A percentile compares a stretch with the other conserved stretches of the same genome.
phyloP scores from a whole-genome alignment of 345 rosid genomes.

The Salix arbutifolia region DNA sequence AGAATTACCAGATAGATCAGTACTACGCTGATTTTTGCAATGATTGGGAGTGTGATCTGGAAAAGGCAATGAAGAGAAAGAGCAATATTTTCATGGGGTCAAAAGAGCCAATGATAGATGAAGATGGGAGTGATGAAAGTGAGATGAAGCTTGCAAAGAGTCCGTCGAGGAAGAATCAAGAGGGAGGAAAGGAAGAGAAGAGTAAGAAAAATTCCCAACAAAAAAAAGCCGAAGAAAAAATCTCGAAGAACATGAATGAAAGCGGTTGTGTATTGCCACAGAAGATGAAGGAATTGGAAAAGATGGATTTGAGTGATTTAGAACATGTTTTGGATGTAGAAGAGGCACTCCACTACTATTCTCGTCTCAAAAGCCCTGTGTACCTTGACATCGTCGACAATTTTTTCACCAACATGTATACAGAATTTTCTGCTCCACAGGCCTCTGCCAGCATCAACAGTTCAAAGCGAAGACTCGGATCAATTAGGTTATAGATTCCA shows the following conservation, averaged over 20 bases:
- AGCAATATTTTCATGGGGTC: background rate
- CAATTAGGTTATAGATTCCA: conserved; percentile 37
- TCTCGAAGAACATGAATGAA: conserved; percentile 16
- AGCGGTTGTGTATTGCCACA: conserved; percentile 48
- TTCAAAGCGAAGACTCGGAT: conserved; percentile 47
- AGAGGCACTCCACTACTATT: conserved; percentile 82
- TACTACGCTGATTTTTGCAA: conserved; percentile 29
- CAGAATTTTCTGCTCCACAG: conserved; percentile 60
- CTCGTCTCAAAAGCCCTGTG: conserved; percentile 72
- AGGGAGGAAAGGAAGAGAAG: conserved; percentile 23
- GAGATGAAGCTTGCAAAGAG: conserved; percentile 15
- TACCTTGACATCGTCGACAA: conserved; percentile 77
- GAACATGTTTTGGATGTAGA: conserved; percentile 75
- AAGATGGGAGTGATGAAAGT: conserved; percentile 18
- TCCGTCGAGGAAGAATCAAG: conserved; percentile 33
- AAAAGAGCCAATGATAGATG: conserved; percentile 17
- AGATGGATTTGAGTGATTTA: conserved; percentile 63
- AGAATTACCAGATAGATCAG: conserved; percentile 21
- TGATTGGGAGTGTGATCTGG: conserved; percentile 38
- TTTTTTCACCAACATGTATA: conserved; percentile 75
- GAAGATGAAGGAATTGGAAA: conserved; percentile 84
- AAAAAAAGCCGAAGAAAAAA: conserved; percentile 21
- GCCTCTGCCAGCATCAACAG: conserved; percentile 35
- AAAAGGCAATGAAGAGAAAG: conserved; percentile 28
- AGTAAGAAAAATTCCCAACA: conserved; percentile 19